Evolutionary conservation across 768 basidiomycete genomes (phyloP).

Genomic region (Amanita pallidorosea): DNA sequence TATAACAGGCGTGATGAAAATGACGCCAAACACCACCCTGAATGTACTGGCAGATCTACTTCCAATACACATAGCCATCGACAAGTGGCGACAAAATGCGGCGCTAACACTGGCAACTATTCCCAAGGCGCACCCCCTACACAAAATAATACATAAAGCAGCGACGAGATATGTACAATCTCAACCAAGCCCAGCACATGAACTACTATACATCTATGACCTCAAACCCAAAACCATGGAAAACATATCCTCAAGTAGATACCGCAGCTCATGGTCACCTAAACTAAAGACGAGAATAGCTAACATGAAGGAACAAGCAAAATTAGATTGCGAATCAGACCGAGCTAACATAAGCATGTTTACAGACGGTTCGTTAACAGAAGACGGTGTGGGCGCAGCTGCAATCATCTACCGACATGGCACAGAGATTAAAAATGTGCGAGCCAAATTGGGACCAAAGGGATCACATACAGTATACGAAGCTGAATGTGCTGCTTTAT

Average conservation of each 20-base stretch:
- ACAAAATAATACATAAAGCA: background rate
- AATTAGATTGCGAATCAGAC: background rate
- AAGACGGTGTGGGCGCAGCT: background rate
- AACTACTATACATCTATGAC: background rate
- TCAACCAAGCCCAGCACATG: background rate
- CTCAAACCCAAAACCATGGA: background rate
- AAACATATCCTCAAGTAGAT: background rate
- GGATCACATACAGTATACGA: background rate
- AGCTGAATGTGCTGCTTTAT: background rate
- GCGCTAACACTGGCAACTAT: background rate
- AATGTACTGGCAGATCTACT: background rate
- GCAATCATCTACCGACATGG: background rate
- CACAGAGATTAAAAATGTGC: background rate
- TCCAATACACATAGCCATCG: background rate
- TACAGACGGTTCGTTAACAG: background rate
- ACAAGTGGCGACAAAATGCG: background rate
- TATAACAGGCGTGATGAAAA: background rate
- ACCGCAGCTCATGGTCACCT: background rate
- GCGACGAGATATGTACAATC: background rate
- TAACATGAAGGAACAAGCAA: background rate
- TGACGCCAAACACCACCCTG: background rate
- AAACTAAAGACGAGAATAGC: background rate
- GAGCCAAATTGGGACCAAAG: background rate
- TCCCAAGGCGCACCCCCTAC: background rate
- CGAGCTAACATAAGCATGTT: background rate